Conservation (phyloP, 2,329 filamentous ascomycete species). For the Colletotrichum brevisporum region DNA sequence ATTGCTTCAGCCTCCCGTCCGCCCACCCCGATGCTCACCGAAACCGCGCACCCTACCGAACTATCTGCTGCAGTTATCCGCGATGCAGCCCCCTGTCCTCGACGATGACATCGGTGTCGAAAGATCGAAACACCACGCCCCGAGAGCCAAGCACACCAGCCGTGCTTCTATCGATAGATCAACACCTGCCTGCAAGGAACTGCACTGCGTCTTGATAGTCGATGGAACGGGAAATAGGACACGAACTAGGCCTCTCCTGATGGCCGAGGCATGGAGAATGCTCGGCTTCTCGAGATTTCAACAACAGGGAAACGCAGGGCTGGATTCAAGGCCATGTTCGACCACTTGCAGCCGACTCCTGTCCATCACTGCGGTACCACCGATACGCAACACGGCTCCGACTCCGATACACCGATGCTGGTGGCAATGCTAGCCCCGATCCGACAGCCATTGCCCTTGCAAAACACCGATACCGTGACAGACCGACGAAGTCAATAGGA, state of each 20-base stretch:
- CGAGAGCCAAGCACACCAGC: background rate
- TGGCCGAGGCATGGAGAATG: background rate
- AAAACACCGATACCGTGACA: too few species aligned
- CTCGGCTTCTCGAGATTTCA: constrained; percentile 13
- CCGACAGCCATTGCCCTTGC: background rate
- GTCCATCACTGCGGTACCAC: background rate
- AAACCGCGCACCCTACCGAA: too few species aligned
- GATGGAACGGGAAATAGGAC: background rate
- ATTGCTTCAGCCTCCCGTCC: too few species aligned
- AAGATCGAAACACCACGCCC: constrained; percentile 5
- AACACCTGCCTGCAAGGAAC: constrained; percentile 9
- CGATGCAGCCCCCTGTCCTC: too few species aligned
- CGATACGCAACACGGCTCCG: background rate
- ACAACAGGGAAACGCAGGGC: background rate
- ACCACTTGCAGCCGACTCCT: background rate
- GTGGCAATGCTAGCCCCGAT: background rate
- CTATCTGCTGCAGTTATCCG: background rate
- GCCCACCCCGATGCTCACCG: too few species aligned
- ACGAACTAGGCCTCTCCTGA: background rate
- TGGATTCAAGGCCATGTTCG: background rate
- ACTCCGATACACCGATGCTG: constrained; percentile 11
- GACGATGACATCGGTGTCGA: too few species aligned
- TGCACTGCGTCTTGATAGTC: background rate
- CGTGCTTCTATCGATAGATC: constrained; percentile 1
- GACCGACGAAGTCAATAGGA: background rate